Conservation (phyloP, 2,329 filamentous ascomycete genomes). For the Talaromyces sp. region DNA sequence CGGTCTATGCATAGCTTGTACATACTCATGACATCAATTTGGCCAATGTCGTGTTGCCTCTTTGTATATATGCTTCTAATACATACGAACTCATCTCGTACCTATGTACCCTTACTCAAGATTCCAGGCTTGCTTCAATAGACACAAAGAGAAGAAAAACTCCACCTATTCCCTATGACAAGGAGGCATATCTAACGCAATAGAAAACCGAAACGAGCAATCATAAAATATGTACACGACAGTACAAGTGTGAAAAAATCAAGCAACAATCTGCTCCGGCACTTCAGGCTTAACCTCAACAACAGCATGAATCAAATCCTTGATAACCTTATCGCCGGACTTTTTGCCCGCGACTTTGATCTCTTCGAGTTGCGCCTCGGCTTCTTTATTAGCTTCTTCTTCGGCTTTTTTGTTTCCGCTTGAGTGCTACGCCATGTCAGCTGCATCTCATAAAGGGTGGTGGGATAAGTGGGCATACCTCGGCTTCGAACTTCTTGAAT, state of each 20-base stretch:
- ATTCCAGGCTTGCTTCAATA: background rate
- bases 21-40: background rate
- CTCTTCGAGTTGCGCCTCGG: conserved; percentile 74
- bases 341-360: conserved; percentile 79
- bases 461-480: conserved; percentile 49
- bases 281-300: conserved; percentile 75
- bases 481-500: conserved; percentile 89
- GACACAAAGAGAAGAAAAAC: background rate
- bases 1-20: background rate
- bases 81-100: background rate
- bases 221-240: background rate
- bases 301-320: conserved; percentile 80
- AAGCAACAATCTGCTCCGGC: conserved; percentile 46
- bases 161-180: conserved; percentile 2
- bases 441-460: background rate
- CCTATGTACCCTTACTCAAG: background rate
- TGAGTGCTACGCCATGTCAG: conserved; percentile 64
- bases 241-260: background rate
- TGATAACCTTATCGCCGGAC: conserved; percentile 73
- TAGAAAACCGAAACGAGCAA: background rate
- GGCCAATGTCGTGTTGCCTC: background rate
- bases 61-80: background rate
- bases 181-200: background rate
- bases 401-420: conserved; percentile 84
- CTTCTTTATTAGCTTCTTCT: conserved; percentile 74